These are phyloP conservation scores for Malus hybrid DNA, from an alignment of 331 rosid species.

Conservation along the genomic window DNA sequence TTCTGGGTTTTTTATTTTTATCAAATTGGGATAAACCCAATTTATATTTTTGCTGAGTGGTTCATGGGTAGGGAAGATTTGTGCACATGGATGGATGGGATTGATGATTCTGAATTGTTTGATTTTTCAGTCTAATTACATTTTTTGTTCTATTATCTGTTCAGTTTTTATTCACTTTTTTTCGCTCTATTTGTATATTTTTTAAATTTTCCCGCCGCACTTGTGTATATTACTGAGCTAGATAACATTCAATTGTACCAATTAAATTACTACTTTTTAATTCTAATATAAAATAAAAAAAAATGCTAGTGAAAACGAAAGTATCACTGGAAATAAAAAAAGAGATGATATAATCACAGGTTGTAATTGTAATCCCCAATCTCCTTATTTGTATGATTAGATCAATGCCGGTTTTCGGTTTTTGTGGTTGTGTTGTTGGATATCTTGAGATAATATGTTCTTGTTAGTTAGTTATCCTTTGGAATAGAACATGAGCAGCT, in stretches of 20 bases:
- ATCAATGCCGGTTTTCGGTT: neutral
- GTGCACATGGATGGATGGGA: neutral
- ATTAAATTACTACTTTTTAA: no score
- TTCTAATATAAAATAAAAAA: no score
- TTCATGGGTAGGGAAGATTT: neutral
- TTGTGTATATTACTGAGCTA: neutral
- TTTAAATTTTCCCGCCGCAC: neutral
- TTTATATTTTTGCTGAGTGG: neutral
- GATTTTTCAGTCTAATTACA: neutral
- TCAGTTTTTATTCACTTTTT: neutral
- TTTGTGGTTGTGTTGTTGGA: neutral
- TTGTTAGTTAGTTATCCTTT: neutral
- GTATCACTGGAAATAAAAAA: no score
- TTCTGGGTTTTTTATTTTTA: neutral
- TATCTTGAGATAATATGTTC: neutral
- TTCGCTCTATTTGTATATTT: neutral
- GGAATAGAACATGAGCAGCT: neutral
- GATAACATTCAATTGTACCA: neutral
- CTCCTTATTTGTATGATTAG: neutral
- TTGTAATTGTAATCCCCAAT: neutral
- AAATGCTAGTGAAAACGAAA: no score
- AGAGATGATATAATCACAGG: neutral
- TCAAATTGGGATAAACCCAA: neutral
- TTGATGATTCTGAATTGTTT: neutral
- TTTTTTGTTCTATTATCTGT: neutral